Base-by-base conservation (phyloP, 1,139 yeast species). In the Saccharomyces hybrid region DNA sequence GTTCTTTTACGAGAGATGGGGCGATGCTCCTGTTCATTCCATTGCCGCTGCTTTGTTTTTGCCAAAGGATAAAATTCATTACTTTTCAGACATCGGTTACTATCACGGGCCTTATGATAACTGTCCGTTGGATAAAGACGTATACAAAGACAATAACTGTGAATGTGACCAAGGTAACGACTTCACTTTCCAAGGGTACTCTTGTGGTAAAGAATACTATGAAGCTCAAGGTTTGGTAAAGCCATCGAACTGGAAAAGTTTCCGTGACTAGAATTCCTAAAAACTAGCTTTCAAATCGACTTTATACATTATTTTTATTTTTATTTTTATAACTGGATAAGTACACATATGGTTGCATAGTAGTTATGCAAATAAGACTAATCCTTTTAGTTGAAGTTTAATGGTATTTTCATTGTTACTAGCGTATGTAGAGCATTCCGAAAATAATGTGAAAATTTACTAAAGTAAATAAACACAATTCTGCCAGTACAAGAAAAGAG, bases 1-100 rank as follows among this genome's bases (percentile, higher is more conserved):
- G 8, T 88, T 88, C 73, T 88, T 86, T 73, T 88, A 88, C 68
- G 96, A 88, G 72, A 80, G 96, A 68, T 88, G 96, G 95, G 96
- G 96, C 56, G 96, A 88, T 72, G 96, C 96, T 34, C 96, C 96
- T 34, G 84, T 88, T 44, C 96, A 88, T 68, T 86, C 95, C 13
- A 82, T 88, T 64, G 96, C 95, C n/a, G 95, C 86, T 14, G 76
- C 90, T 5, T 72, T 88, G 56, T 83, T 88, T 71, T 72, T 88
- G 63, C 81, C 84, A 57, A 79, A 79, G 68, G 82, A 79, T 51
- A 77, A 80, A 66, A 71, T 87, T 55, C 93, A 88, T 68, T 87
- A 79, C 74, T 89, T 89, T 71, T 84, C 82, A 52, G 89, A 88
- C 63, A 81, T 89, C 28, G 97, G 73, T 29, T 70, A 69, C 67